Percentiles rank a stretch among this genome's conserved stretches.
Evolutionary conservation across 371 early-diverging fungal genomes (phyloP).

Genomic region (Apophysomyces variabilis): DNA sequence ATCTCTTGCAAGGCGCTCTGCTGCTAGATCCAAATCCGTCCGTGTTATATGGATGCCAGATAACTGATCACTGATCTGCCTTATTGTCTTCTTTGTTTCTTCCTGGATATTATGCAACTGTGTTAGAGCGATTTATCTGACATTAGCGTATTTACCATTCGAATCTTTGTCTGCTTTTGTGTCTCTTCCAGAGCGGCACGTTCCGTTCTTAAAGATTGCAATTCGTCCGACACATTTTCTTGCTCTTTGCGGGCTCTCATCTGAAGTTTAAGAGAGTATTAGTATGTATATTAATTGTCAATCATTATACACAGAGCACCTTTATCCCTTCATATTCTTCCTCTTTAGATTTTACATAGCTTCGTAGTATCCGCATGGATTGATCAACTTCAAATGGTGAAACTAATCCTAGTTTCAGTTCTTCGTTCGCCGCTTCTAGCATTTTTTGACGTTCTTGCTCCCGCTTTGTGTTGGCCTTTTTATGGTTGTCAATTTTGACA

Average conservation of each 20-base stretch:
- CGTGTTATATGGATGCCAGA: constrained; percentile 12
- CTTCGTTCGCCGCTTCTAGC: constrained; percentile 18
- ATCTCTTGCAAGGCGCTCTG: constrained; percentile 16
- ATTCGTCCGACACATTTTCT: constrained; percentile 12
- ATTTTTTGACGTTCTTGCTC: constrained; percentile 29
- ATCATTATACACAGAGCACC: background rate
- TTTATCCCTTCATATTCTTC: constrained; percentile 14
- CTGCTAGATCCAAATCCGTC: constrained; percentile 21
- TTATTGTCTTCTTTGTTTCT: constrained; percentile 16
- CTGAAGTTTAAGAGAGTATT: constrained; percentile 7
- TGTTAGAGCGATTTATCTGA: background rate
- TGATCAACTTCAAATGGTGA: constrained; percentile 1
- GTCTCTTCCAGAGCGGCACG: constrained; percentile 25
- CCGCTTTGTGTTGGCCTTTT: constrained; percentile 31
- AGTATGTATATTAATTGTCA: background rate
- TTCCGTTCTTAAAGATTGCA: constrained; percentile 28
- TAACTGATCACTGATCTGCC: constrained; percentile 26
- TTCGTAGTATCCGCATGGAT: constrained; percentile 8
- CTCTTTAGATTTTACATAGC: constrained; percentile 17
- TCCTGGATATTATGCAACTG: constrained; percentile 9
- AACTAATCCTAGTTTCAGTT: constrained; percentile 16
- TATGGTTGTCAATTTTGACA: background rate
- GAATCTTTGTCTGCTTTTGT: constrained; percentile 21
- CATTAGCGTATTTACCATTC: constrained; percentile 17
- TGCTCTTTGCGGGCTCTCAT: constrained; percentile 19